Percentiles rank a stretch among this genome's conserved stretches.
These are phyloP conservation scores for Escallonia rubra DNA, from an alignment of 129 eudicot genomes.

Conservation along the genomic window DNA sequence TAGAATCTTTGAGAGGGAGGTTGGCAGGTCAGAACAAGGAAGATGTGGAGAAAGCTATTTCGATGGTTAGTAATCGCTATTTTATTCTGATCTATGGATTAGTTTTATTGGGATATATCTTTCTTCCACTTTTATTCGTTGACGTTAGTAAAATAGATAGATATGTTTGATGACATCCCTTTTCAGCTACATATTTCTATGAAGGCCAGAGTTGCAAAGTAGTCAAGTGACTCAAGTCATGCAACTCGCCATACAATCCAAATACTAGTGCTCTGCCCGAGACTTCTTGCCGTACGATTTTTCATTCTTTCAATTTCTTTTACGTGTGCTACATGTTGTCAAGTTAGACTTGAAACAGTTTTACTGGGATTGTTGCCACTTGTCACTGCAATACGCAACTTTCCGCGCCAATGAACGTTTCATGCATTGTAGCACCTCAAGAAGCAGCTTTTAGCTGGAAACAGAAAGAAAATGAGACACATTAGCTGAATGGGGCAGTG, in stretches of 20 bases:
- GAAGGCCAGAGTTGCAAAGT: not conserved
- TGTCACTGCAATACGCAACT: not conserved
- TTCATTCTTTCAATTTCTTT: not conserved
- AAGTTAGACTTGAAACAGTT: not conserved
- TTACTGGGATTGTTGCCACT: not conserved
- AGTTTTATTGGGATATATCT: not conserved
- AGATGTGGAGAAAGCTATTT: conserved; percentile 88
- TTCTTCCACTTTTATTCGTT: not conserved
- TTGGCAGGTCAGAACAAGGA: conserved; percentile 78
- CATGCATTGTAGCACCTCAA: no score
- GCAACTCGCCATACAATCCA: no score
- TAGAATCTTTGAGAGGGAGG: conserved; percentile 80
- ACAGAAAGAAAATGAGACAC: no score
- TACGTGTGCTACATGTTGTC: not conserved
- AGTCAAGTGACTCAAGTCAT: no score
- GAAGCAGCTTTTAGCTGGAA: no score
- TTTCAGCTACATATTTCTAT: not conserved
- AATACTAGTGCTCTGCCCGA: not conserved
- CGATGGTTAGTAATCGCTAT: conserved; percentile 52
- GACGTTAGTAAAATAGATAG: no score
- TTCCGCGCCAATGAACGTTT: not conserved
- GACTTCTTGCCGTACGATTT: not conserved
- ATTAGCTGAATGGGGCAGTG: no score
- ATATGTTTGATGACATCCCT: not conserved
- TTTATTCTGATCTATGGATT: not conserved